A percentile compares a stretch with the other conserved stretches of the same genome.
These are phyloP conservation scores for Phytophthora meadii DNA, from an alignment of 352 stramenopile species.

Conservation along the genomic window DNA sequence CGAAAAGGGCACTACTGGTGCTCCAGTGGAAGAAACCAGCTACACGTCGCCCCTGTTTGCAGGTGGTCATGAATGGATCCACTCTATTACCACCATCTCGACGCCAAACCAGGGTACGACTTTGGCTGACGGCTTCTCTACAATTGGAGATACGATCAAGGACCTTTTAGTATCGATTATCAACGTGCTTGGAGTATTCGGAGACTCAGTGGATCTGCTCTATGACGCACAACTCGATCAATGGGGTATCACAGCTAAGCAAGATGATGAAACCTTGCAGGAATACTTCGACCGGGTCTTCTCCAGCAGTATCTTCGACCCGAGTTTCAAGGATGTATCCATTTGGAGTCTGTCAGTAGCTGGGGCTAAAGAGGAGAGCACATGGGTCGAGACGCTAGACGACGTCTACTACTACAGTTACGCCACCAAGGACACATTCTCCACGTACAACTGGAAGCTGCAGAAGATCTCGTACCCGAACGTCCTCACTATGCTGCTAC, in stretches of 20 bases:
- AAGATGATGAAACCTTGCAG: slow-evolving; percentile 37
- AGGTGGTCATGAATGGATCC: slow-evolving; percentile 62
- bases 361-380: slow-evolving; percentile 46
- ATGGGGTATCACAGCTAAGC: slow-evolving; percentile 47
- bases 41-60: slow-evolving; percentile 49
- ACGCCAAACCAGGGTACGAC: slow-evolving; percentile 65
- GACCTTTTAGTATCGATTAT: slow-evolving; percentile 41
- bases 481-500: slow-evolving; percentile 56
- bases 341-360: slow-evolving; percentile 48
- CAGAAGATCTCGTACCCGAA: slow-evolving; percentile 58
- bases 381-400: slow-evolving; percentile 57
- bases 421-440: slow-evolving; percentile 49
- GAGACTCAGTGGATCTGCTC: slow-evolving; percentile 33
- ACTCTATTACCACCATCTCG: slow-evolving; percentile 70
- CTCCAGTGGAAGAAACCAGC: slow-evolving; percentile 38
- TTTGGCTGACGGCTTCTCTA: slow-evolving; percentile 50
- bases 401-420: slow-evolving; percentile 71
- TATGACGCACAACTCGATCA: slow-evolving; percentile 71
- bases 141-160: slow-evolving; percentile 50
- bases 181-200: slow-evolving; percentile 41
- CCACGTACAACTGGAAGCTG: slow-evolving; percentile 40
- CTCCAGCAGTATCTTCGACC: slow-evolving; percentile 47
- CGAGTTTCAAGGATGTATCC: slow-evolving; percentile 48
- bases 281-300: slow-evolving; percentile 42
- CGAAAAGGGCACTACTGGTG: slow-evolving; percentile 51